A percentile compares a stretch with the other conserved stretches of the same genome.
Conservation (phyloP, 257 asterid species). For the Solanum dulcamara region DNA sequence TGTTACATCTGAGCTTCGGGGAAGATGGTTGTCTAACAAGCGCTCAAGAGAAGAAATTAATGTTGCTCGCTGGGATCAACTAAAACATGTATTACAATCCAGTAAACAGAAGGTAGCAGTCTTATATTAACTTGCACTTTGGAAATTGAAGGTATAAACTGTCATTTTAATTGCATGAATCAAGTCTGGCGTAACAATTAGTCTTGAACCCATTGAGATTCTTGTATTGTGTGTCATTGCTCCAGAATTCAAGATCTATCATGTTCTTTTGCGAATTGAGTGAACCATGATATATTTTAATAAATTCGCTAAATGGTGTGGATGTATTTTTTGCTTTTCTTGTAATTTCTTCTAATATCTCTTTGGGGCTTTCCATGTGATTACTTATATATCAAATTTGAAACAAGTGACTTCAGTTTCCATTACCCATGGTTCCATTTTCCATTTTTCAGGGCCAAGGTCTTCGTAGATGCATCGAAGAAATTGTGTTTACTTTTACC, state of each 20-base stretch:
- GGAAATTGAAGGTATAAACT: background rate
- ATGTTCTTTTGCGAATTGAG: background rate
- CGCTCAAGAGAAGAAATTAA: conserved; percentile 64
- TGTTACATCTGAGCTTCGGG: conserved; percentile 63
- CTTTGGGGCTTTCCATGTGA: background rate
- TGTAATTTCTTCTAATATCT: background rate
- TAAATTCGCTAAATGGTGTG: background rate
- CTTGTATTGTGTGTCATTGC: background rate
- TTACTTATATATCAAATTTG: background rate
- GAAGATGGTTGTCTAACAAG: conserved; percentile 64
- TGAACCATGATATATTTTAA: background rate
- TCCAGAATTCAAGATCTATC: background rate
- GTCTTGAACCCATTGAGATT: background rate
- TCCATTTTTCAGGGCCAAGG: conserved; percentile 41
- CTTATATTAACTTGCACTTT: background rate
- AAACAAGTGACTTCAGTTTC: background rate
- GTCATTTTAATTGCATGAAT: background rate
- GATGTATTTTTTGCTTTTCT: background rate
- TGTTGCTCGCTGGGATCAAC: conserved; percentile 59
- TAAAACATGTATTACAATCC: conserved; percentile 52
- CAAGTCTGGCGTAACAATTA: background rate
- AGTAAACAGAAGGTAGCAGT: conserved; percentile 69
- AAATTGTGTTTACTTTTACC: conserved; percentile 72
- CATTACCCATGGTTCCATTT: background rate
- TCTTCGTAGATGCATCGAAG: conserved; percentile 71